These are phyloP conservation scores for Blastobotrys petasosporus DNA, from an alignment of 1,139 yeast genomes.

Conservation along the genomic window DNA sequence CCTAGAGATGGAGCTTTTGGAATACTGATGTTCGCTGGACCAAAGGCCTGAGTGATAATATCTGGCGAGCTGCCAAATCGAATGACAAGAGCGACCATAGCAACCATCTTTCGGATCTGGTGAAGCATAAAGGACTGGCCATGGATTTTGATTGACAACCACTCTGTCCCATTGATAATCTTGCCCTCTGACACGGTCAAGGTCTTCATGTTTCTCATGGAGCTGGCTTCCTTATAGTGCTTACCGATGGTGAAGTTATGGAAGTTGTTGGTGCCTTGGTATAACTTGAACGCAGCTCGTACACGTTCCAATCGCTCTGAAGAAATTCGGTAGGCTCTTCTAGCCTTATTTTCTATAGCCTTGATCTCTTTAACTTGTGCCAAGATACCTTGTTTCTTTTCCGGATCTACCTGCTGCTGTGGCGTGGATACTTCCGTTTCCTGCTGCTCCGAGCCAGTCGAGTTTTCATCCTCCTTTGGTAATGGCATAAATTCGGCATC, in stretches of 20 bases:
- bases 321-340: constrained; percentile 66
- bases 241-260: constrained; percentile 94
- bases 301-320: constrained; percentile 54
- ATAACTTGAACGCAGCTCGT: constrained; percentile 63
- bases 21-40: constrained; percentile 67
- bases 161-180: constrained; percentile 87
- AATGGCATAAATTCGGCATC: constrained; percentile 22
- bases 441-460: constrained; percentile 8
- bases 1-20: constrained; percentile 99
- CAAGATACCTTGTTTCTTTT: constrained; percentile 1
- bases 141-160: constrained; percentile 93
- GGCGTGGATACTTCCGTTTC: constrained; percentile 15
- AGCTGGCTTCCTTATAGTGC: constrained; percentile 76
- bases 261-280: constrained; percentile 87
- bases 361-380: constrained; percentile 49
- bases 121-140: constrained; percentile 98
- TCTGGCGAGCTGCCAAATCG: constrained; percentile 79
- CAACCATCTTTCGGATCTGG: constrained; percentile 96
- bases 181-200: constrained; percentile 85
- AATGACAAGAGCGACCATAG: constrained; percentile 82
- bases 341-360: constrained; percentile 56
- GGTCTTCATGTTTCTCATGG: constrained; percentile 73
- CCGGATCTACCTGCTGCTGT: constrained; percentile 24
- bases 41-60: constrained; percentile 75
- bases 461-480: constrained; percentile 9